Conservation (phyloP, 2,329 filamentous ascomycete genomes). For the Alternaria arborescens region DNA sequence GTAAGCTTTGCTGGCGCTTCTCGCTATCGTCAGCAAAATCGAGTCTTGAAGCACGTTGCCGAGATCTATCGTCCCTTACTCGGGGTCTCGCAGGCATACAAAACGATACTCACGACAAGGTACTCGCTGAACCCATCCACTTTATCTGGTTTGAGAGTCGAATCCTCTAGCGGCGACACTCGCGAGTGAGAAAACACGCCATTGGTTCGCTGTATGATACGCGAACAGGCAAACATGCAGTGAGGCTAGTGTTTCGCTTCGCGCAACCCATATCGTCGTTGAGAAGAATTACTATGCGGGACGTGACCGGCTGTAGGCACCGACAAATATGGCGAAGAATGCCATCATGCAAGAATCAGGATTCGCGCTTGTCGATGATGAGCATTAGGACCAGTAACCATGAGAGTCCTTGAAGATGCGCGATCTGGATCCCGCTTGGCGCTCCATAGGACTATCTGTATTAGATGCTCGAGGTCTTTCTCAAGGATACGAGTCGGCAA, state of each 20-base stretch:
- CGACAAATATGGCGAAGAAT: background rate
- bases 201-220: slow-evolving; percentile 15
- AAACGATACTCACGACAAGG: background rate
- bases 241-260: slow-evolving; percentile 18
- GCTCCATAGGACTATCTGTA: no score
- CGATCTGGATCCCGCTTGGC: fast-evolving
- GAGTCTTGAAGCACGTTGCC: no score
- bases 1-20: no score
- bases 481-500: no score
- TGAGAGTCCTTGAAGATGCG: background rate
- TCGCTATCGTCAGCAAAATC: no score
- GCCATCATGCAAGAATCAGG: background rate
- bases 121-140: background rate
- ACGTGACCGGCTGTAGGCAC: slow-evolving; percentile 10
- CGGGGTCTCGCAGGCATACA: background rate
- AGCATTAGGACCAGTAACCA: background rate
- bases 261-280: slow-evolving; percentile 14
- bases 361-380: background rate
- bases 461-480: no score
- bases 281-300: slow-evolving; percentile 14
- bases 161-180: background rate
- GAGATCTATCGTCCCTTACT: no score
- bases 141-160: background rate
- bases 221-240: slow-evolving; percentile 17
- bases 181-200: background rate